Conservation (phyloP, 768 basidiomycete species). For the Kwoniella pini region DNA sequence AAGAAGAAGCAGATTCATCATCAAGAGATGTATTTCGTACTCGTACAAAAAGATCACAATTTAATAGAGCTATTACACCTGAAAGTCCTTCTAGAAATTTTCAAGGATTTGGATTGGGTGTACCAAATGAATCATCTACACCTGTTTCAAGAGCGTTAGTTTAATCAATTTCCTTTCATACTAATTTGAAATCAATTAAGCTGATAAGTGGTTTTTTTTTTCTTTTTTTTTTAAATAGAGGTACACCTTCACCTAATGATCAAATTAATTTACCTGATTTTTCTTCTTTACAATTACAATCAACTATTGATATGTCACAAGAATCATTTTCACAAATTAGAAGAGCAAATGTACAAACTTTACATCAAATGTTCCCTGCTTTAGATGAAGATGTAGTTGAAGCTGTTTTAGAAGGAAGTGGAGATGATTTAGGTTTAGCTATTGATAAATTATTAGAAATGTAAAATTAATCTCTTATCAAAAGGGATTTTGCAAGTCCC, state of each 20-base stretch:
- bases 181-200: no score
- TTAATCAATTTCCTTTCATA: no score
- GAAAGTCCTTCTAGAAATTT: conserved; percentile 20
- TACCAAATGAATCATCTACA: conserved; percentile 10
- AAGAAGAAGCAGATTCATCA: background rate
- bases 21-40: conserved; percentile 22
- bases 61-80: conserved; percentile 13
- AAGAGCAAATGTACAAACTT: conserved; percentile 62
- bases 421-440: conserved; percentile 82
- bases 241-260: conserved; percentile 17
- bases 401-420: conserved; percentile 85
- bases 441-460: conserved; percentile 63
- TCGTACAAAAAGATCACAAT: conserved; percentile 11
- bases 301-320: conserved; percentile 66
- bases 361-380: conserved; percentile 83
- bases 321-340: conserved; percentile 71
- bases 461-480: conserved; percentile 11
- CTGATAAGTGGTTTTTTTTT: no score
- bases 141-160: conserved; percentile 20
- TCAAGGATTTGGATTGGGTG: conserved; percentile 12
- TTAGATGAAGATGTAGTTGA: conserved; percentile 81
- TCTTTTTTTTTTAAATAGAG: no score
- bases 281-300: conserved; percentile 58
- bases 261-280: conserved; percentile 29
- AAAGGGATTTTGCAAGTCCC: no score